phyloP scores from a whole-genome alignment of 1,284 basidiomycete species.

The Trametes pubescens region DNA sequence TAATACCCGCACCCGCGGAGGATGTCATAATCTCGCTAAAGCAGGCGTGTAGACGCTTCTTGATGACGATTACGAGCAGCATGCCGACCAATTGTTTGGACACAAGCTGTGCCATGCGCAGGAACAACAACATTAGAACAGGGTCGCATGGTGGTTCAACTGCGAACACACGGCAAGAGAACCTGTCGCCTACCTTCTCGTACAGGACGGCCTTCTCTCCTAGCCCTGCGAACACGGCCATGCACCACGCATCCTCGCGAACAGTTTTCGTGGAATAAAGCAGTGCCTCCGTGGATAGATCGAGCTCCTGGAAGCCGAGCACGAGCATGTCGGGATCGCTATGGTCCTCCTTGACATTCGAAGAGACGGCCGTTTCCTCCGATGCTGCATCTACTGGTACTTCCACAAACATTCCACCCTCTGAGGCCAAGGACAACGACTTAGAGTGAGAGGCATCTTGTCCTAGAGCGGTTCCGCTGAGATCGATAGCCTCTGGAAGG shows the following conservation, averaged over 20 bases:
- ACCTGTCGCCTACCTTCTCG: slow-evolving; percentile 60
- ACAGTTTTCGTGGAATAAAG: slow-evolving; percentile 67
- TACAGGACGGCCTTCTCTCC: slow-evolving; percentile 72
- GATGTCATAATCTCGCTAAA: slow-evolving; percentile 62
- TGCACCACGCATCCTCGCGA: slow-evolving; percentile 74
- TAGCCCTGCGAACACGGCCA: slow-evolving; percentile 68
- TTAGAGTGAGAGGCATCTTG: slow-evolving; percentile 6
- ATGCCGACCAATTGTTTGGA: slow-evolving; percentile 84
- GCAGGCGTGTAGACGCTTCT: slow-evolving; percentile 55
- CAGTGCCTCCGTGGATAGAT: slow-evolving; percentile 77
- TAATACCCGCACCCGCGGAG: slow-evolving; percentile 70
- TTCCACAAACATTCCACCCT: slow-evolving; percentile 4
- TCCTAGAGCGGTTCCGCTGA: background rate
- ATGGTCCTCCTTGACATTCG: slow-evolving; percentile 39
- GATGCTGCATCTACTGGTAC: slow-evolving; percentile 13
- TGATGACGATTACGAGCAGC: slow-evolving; percentile 71
- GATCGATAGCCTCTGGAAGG: slow-evolving; percentile 2
- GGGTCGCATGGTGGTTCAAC: slow-evolving; percentile 14
- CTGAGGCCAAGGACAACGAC: slow-evolving; percentile 14
- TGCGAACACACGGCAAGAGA: slow-evolving; percentile 5
- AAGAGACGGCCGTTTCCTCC: slow-evolving; percentile 6
- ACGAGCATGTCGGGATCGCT: slow-evolving; percentile 71
- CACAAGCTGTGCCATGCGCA: slow-evolving; percentile 54
- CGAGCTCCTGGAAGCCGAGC: slow-evolving; percentile 79
- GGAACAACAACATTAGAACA: slow-evolving; percentile 2